These are phyloP conservation scores for Claviceps pazoutovae DNA, from an alignment of 2,329 filamentous ascomycete species.

Conservation along the genomic window DNA sequence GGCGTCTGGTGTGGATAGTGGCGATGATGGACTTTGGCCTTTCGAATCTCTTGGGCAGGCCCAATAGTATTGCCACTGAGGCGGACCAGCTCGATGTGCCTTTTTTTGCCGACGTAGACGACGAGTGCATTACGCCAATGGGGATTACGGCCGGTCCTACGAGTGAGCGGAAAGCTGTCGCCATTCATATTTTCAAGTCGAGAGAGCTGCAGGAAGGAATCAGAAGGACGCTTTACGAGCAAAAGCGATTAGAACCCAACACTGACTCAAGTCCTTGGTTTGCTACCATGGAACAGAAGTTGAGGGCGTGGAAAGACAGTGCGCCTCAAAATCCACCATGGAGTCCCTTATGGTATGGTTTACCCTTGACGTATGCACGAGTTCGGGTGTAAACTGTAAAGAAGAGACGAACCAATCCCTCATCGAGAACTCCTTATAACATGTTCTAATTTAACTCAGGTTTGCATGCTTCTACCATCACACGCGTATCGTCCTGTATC, in stretches of 20 bases:
- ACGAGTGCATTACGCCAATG: constrained; percentile 65
- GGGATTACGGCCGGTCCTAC: constrained; percentile 60
- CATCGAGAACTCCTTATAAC: too few species aligned
- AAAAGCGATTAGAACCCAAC: constrained; percentile 61
- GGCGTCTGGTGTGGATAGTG: constrained; percentile 78
- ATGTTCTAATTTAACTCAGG: constrained; percentile 23
- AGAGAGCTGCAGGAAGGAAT: constrained; percentile 78
- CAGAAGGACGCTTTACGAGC: constrained; percentile 70
- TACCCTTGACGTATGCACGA: background rate
- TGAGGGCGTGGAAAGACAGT: constrained; percentile 65
- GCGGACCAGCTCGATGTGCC: constrained; percentile 73
- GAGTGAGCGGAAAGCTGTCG: constrained; percentile 72
- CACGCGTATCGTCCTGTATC: constrained; percentile 76
- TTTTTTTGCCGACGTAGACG: constrained; percentile 72
- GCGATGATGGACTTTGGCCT: constrained; percentile 80
- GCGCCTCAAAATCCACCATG: constrained; percentile 58
- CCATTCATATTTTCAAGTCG: constrained; percentile 92
- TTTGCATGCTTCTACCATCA: constrained; percentile 62
- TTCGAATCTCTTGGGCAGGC: constrained; percentile 75
- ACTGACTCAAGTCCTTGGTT: constrained; percentile 84
- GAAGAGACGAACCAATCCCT: too few species aligned
- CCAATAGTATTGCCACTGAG: constrained; percentile 69
- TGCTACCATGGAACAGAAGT: constrained; percentile 58
- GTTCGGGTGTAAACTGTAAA: too few species aligned
- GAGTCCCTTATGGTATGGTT: constrained; percentile 63